Percentiles rank a stretch among this genome's conserved stretches.
Conservation (phyloP, 2,329 filamentous ascomycete species). For the Madurella fahalii region DNA sequence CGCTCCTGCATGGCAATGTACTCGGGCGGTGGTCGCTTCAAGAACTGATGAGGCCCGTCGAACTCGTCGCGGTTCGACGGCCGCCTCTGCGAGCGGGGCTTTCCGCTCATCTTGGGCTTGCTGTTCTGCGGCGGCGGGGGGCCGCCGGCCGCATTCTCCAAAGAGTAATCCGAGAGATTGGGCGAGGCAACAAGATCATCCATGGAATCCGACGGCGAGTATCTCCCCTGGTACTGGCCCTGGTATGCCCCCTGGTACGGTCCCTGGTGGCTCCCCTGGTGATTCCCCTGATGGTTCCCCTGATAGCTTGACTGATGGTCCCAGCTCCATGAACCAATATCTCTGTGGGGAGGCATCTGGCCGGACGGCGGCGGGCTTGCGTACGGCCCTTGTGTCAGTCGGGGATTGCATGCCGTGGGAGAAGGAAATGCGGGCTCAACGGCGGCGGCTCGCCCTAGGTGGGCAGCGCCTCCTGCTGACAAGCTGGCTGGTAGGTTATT, state of each 20-base stretch:
- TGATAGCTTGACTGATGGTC: conserved; percentile 11
- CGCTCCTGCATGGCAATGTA: conserved; percentile 73
- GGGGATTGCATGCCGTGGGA: conserved; percentile 40
- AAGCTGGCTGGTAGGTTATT: conserved; percentile 33
- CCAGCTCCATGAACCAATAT: conserved; percentile 8
- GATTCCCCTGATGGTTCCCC: not conserved
- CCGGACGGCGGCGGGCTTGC: conserved; percentile 11
- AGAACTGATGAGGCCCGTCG: conserved; percentile 78
- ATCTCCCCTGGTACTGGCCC: conserved; percentile 46
- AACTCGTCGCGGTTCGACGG: conserved; percentile 85
- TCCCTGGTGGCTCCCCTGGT: conserved; percentile 1
- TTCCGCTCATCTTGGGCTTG: conserved; percentile 45
- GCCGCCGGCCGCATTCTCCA: conserved; percentile 47
- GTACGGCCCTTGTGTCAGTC: conserved; percentile 36
- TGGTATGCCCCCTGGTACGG: conserved; percentile 26
- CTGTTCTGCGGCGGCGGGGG: conserved; percentile 38
- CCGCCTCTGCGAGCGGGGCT: conserved; percentile 57
- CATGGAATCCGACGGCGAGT: conserved; percentile 55
- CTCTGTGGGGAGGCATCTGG: conserved; percentile 7
- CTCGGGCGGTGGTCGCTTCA: conserved; percentile 67
- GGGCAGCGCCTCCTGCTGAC: conserved; percentile 34
- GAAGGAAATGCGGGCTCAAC: conserved; percentile 37
- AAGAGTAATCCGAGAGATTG: conserved; percentile 56
- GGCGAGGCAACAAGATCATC: conserved; percentile 57
- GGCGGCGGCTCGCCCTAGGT: conserved; percentile 35